Evolutionary conservation across 495 filamentous ascomycete genomes (phyloP), one percentile per base, ranked within the genome.

Genomic region (Sporormia fimetaria): DNA sequence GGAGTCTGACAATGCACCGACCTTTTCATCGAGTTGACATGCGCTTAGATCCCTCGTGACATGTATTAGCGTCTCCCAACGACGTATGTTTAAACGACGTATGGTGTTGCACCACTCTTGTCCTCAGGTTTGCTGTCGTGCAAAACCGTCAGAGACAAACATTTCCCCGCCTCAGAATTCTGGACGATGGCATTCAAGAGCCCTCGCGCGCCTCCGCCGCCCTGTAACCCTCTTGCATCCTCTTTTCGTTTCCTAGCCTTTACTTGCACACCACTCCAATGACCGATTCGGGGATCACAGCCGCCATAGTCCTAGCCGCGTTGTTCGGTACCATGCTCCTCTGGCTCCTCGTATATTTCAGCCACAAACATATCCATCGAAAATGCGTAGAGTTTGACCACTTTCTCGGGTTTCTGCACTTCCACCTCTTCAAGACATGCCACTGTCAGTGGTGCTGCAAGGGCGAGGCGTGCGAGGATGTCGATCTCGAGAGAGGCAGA

Each of bases 291-390:
- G 38, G 39, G 8, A 8, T 24, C 1, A 36, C 41, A 15, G 31
- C 38, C 6, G 44, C 44, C 2, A 41, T 53, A 5, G 31, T 48
- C n/a, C 35, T 38, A 24, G 33, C 39, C 12, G 44, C 23, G 16
- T 7, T 52, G 20, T 44, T 47, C 22, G 49, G 49, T 5, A 21
- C 38, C 14, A 30, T 35, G 8, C 2, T 52, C 4, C 24, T 47
- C 3, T 52, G 49, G 49, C 25, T 44, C 12, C 25, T 11, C 16
- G 21, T 47, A 6, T 44, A 43, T 28, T 44, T 36, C 30, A 28
- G 42, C 6, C 44, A 44, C 29, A 37, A 29, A 17, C 47, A 16
- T 18, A 42, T 47, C 26, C 25, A 34, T 4, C 15, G 22, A 18
- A 24, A 21, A 21, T 28, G 26, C 34, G 10, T 20, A n/a, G 31